Evolutionary conservation across 2,329 filamentous ascomycete species (phyloP).

Genomic region (Verticillium tricorpus): DNA sequence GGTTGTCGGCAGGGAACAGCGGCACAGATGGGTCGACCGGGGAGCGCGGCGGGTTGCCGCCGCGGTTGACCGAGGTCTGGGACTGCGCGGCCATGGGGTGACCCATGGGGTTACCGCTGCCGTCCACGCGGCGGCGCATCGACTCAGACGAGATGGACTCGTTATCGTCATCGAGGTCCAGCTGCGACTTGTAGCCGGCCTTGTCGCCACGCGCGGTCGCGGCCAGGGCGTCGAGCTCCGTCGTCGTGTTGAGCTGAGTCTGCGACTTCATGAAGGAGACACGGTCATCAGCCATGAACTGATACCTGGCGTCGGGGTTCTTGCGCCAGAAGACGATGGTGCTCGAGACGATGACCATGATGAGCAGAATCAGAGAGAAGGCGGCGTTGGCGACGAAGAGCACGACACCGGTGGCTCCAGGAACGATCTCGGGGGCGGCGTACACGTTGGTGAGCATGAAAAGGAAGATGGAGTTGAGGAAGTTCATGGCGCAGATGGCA

Average conservation of each 20-base stretch:
- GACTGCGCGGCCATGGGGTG: slow-evolving; percentile 14
- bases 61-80: slow-evolving; percentile 18
- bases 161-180: slow-evolving; percentile 37
- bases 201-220: slow-evolving; percentile 83
- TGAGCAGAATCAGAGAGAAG: slow-evolving; percentile 75
- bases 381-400: slow-evolving; percentile 88
- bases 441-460: slow-evolving; percentile 87
- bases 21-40: slow-evolving; percentile 38
- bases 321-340: slow-evolving; percentile 75
- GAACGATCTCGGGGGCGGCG: slow-evolving; percentile 75
- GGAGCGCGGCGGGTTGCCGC: slow-evolving; percentile 25
- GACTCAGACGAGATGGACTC: slow-evolving; percentile 34
- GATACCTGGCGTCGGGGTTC: slow-evolving; percentile 90
- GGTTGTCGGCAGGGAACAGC: slow-evolving; percentile 33
- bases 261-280: slow-evolving; percentile 98
- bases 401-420: slow-evolving; percentile 82
- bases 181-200: slow-evolving; percentile 30
- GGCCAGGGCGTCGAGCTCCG: slow-evolving; percentile 84
- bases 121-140: slow-evolving; percentile 28
- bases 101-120: slow-evolving; percentile 14
- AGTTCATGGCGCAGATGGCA: slow-evolving; percentile 83
- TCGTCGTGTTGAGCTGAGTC: slow-evolving; percentile 69
- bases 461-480: slow-evolving; percentile 84
- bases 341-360: slow-evolving; percentile 66
- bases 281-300: slow-evolving; percentile 93